phyloP scores from a whole-genome alignment of 2,329 filamentous ascomycete genomes.

The Fusarium avenaceum region DNA sequence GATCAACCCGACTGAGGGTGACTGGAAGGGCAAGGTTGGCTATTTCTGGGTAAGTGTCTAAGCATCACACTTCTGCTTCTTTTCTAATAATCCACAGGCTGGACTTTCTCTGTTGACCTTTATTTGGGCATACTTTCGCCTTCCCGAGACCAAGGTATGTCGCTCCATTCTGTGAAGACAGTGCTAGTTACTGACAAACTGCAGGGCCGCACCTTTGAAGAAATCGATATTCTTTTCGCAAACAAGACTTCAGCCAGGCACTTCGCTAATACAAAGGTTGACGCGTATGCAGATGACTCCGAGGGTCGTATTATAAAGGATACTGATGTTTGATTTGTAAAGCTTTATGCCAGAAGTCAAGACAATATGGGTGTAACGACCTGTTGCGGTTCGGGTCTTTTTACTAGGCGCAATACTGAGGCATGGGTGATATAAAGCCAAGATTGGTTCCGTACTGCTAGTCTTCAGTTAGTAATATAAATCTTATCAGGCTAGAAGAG shows the following conservation, averaged over 20 bases:
- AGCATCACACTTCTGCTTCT: no score
- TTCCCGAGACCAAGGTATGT: slow-evolving; percentile 51
- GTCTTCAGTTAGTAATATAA: no score
- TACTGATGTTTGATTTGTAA: slow-evolving; percentile 1
- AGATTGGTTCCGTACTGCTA: no score
- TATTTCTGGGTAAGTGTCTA: slow-evolving; percentile 45
- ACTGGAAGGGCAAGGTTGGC: slow-evolving; percentile 55
- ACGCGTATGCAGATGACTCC: slow-evolving; percentile 13
- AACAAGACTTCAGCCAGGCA: slow-evolving; percentile 48
- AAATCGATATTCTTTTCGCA: slow-evolving; percentile 55
- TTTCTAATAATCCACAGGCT: slow-evolving; percentile 8
- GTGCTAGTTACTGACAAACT: no score
- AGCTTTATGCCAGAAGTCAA: no score
- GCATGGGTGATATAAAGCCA: no score
- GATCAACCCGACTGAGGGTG: slow-evolving; percentile 52
- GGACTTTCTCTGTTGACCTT: slow-evolving; percentile 47
- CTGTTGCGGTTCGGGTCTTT: no score
- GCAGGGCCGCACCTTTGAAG: slow-evolving; percentile 51
- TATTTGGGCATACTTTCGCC: slow-evolving; percentile 53
- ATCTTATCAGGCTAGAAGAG: no score
- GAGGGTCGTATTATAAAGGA: slow-evolving; percentile 19
- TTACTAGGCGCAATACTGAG: no score
- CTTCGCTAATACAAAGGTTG: slow-evolving; percentile 51
- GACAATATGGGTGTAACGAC: no score
- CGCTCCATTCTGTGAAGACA: no score